These are phyloP conservation scores for Niveomyces coronatus DNA, from an alignment of 2,329 filamentous ascomycete genomes.

Conservation along the genomic window DNA sequence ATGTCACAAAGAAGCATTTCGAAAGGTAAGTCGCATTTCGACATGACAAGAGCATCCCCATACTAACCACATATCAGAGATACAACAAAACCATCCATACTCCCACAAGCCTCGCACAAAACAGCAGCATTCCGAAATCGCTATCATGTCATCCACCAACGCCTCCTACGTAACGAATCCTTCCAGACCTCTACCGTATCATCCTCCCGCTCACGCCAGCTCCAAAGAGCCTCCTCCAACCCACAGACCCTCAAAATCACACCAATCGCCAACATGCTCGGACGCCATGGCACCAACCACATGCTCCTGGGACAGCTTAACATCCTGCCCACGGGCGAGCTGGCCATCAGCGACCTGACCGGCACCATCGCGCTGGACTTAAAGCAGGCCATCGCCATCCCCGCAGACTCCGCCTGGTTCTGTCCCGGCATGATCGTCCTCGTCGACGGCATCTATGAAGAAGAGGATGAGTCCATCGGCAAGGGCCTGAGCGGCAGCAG, in stretches of 20 bases:
- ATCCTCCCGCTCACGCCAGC: conserved; percentile 40
- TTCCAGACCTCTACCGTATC: conserved; percentile 78
- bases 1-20: conserved; percentile 79
- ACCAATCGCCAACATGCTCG: conserved; percentile 64
- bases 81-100: conserved; percentile 52
- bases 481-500: conserved; percentile 64
- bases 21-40: conserved; percentile 47
- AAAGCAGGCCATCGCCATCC: conserved; percentile 68
- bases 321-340: conserved; percentile 67
- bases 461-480: conserved; percentile 65
- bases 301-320: conserved; percentile 78
- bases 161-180: conserved; percentile 81
- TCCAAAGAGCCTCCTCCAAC: conserved; percentile 49
- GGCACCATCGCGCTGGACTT: conserved; percentile 82
- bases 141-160: conserved; percentile 86
- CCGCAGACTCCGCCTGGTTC: conserved; percentile 83
- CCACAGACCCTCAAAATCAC: conserved; percentile 78
- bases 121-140: conserved; percentile 79
- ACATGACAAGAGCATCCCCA: neutral
- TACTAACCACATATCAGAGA: conserved; percentile 33
- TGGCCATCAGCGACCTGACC: conserved; percentile 78
- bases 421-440: conserved; percentile 92
- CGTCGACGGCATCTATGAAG: conserved; percentile 92
- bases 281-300: conserved; percentile 74
- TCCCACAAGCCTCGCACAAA: conserved; percentile 72